phyloP scores from a whole-genome alignment of 2,329 filamentous ascomycete genomes.

The Penicillium sp. region DNA sequence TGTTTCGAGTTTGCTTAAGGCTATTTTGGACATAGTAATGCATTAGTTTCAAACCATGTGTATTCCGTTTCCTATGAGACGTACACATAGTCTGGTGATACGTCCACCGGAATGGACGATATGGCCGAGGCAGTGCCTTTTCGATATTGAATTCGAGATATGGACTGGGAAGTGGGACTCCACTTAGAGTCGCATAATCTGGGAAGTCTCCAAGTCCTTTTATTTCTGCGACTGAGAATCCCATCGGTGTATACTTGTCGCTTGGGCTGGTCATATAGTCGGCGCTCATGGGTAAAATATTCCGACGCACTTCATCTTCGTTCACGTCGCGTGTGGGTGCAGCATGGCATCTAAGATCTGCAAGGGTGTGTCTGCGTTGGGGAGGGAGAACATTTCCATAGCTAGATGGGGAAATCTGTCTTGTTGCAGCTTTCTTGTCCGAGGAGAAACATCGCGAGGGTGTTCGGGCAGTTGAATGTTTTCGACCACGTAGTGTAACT shows the following conservation, averaged over 20 bases:
- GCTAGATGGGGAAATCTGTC: constrained; percentile 29
- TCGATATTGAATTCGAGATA: constrained; percentile 65
- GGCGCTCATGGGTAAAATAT: constrained; percentile 41
- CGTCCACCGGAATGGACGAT: constrained; percentile 76
- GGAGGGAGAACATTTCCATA: constrained; percentile 55
- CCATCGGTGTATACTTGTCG: constrained; percentile 60
- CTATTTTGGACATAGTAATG: constrained; percentile 42
- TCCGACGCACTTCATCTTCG: constrained; percentile 34
- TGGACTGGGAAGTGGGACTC: constrained; percentile 66
- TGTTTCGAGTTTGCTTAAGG: constrained; percentile 71
- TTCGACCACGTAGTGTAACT: constrained; percentile 41
- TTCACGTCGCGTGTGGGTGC: constrained; percentile 26
- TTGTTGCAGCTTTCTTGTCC: constrained; percentile 42
- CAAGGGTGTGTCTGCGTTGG: constrained; percentile 49
- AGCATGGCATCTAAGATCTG: constrained; percentile 23
- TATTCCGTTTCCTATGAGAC: constrained; percentile 32
- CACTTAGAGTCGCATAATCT: constrained; percentile 71
- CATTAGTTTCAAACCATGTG: background rate
- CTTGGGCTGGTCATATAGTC: constrained; percentile 39
- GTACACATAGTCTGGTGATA: constrained; percentile 92
- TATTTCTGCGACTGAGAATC: constrained; percentile 69
- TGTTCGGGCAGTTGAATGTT: constrained; percentile 50
- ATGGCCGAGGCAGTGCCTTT: constrained; percentile 69
- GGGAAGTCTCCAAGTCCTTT: constrained; percentile 72
- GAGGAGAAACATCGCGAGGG: constrained; percentile 55